These are phyloP conservation scores for Cladophialophora chaetospira DNA, from an alignment of 2,329 filamentous ascomycete genomes.

Conservation along the genomic window DNA sequence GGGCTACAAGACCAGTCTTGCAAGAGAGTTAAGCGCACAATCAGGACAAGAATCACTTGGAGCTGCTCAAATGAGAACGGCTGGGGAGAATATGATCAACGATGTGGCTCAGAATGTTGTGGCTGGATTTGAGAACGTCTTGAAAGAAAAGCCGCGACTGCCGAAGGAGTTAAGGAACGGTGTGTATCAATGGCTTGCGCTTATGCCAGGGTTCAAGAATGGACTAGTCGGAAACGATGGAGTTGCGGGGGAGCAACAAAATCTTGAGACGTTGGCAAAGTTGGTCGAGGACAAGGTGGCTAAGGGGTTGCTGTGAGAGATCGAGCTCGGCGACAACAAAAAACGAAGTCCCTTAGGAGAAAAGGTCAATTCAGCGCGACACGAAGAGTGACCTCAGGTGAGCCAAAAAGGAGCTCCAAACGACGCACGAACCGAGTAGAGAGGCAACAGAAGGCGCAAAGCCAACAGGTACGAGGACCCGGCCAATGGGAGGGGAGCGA, in stretches of 20 bases:
- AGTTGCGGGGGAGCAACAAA: conserved; percentile 16
- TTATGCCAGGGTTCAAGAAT: conserved; percentile 33
- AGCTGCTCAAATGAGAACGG: neutral
- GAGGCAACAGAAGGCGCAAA: too few species aligned
- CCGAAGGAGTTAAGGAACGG: conserved; percentile 30
- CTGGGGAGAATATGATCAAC: conserved; percentile 25
- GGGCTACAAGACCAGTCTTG: conserved; percentile 29
- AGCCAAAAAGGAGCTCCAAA: too few species aligned
- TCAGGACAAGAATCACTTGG: neutral
- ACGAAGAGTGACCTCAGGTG: too few species aligned
- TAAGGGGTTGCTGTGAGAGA: conserved; percentile 28
- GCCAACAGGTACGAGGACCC: too few species aligned
- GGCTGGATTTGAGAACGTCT: conserved; percentile 30
- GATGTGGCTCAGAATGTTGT: conserved; percentile 28
- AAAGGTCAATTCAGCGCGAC: too few species aligned
- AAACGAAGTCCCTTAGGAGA: too few species aligned
- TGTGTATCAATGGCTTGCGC: conserved; percentile 33
- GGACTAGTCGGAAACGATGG: neutral
- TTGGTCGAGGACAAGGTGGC: conserved; percentile 27
- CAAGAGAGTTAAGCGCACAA: conserved; percentile 4
- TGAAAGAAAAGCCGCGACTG: conserved; percentile 25
- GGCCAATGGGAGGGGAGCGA: too few species aligned
- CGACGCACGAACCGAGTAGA: too few species aligned
- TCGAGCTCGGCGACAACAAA: too few species aligned
- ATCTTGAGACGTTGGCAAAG: conserved; percentile 21